Conservation (phyloP, 495 filamentous ascomycete species). For the Xylaria scruposa region DNA sequence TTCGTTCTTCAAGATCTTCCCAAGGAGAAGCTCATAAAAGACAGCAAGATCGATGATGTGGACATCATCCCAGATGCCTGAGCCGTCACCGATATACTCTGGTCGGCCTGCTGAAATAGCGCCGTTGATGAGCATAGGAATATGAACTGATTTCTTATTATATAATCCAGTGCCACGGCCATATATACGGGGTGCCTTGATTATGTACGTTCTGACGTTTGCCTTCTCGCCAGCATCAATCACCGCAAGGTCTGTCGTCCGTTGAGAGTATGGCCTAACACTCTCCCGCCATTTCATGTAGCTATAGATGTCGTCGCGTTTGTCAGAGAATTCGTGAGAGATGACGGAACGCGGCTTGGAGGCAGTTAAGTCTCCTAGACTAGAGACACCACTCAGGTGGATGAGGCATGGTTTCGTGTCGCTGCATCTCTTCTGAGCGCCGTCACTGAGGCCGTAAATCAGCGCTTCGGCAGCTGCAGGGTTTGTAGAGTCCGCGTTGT, state of each 20-base stretch:
- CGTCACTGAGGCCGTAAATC: not conserved
- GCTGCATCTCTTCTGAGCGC: not conserved
- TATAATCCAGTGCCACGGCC: slow-evolving; percentile 31
- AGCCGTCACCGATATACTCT: slow-evolving; percentile 40
- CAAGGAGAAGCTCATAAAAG: slow-evolving; percentile 36
- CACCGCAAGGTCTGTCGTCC: slow-evolving; percentile 48
- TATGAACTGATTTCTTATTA: slow-evolving; percentile 43
- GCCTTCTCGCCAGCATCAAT: slow-evolving; percentile 38
- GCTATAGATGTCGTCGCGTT: slow-evolving; percentile 40
- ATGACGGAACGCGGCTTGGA: not conserved
- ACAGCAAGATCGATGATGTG: slow-evolving; percentile 47
- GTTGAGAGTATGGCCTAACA: slow-evolving; percentile 42
- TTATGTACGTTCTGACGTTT: slow-evolving; percentile 47
- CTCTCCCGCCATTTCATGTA: slow-evolving; percentile 39
- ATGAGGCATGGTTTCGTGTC: not conserved
- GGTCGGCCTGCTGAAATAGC: slow-evolving; percentile 33
- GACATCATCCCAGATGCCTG: slow-evolving; percentile 47
- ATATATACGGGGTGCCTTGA: slow-evolving; percentile 52
- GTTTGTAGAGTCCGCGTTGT: slow-evolving; percentile 1
- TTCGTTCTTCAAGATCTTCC: slow-evolving; percentile 18
- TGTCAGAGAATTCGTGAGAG: slow-evolving; percentile 43
- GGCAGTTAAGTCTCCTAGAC: not conserved
- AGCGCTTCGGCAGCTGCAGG: not conserved
- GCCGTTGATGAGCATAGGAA: slow-evolving; percentile 36
- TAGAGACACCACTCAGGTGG: not conserved